Evolutionary conservation across 371 early-diverging fungal species (phyloP).

Genomic region (Mucor velutinosus): DNA sequence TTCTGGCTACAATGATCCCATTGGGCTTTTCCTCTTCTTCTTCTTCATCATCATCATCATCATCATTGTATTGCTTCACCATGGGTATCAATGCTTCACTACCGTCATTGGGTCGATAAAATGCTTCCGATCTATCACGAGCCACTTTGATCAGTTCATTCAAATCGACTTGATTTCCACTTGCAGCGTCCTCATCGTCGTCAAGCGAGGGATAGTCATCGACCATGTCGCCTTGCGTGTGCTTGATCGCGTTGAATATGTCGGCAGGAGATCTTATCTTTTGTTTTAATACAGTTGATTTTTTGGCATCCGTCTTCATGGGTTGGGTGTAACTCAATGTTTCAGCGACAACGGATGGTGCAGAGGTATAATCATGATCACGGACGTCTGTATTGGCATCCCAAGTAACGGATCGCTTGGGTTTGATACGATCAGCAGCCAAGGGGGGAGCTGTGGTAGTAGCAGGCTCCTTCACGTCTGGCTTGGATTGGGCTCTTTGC

Average conservation of each 20-base stretch:
- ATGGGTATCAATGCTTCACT: constrained; percentile 18
- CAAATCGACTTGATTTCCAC: constrained; percentile 18
- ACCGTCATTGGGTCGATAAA: constrained; percentile 30
- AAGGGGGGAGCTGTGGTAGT: neutral
- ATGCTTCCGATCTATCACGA: constrained; percentile 16
- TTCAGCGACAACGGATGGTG: constrained; percentile 29
- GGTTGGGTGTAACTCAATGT: constrained; percentile 32
- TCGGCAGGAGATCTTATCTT: constrained; percentile 36
- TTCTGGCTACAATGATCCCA: constrained; percentile 19
- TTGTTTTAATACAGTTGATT: neutral
- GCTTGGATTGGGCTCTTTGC: constrained; percentile 9
- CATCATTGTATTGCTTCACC: neutral
- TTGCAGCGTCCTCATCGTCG: constrained; percentile 14
- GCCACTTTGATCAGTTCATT: constrained; percentile 30
- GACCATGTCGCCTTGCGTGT: constrained; percentile 16
- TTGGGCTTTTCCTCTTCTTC: constrained; percentile 6
- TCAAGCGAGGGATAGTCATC: constrained; percentile 42
- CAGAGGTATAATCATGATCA: constrained; percentile 36
- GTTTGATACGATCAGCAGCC: constrained; percentile 4
- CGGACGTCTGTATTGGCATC: constrained; percentile 32
- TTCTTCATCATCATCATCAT: neutral
- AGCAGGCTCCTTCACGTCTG: neutral
- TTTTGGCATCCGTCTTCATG: constrained; percentile 21
- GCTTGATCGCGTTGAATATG: constrained; percentile 27
- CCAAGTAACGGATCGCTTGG: constrained; percentile 36